These are phyloP conservation scores for Citrullus mucosospermus DNA, from an alignment of 306 rosid genomes.

Conservation along the genomic window DNA sequence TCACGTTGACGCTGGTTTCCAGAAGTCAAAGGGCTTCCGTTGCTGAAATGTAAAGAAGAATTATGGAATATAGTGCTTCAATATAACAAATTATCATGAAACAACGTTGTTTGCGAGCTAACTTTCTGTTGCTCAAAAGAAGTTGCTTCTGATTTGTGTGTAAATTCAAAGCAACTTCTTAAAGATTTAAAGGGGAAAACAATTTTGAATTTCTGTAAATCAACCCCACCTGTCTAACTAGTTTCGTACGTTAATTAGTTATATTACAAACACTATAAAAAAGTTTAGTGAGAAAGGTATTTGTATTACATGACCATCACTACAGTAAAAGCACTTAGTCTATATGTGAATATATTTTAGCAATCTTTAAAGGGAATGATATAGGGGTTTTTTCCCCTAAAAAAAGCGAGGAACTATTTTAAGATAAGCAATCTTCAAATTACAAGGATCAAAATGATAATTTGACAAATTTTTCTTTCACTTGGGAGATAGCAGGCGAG, in stretches of 20 bases:
- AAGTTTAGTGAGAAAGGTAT: background rate
- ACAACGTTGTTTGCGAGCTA: background rate
- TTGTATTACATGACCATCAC: too few relatives aligned
- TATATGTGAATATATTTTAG: too few relatives aligned
- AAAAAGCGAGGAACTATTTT: too few relatives aligned
- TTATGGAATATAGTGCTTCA: background rate
- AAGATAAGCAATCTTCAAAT: too few relatives aligned
- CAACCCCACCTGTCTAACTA: background rate
- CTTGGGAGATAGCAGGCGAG: background rate
- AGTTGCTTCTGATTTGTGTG: background rate
- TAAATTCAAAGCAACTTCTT: background rate
- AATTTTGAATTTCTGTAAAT: background rate
- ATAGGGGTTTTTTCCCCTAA: too few relatives aligned
- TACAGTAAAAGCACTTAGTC: too few relatives aligned
- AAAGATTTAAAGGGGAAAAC: background rate
- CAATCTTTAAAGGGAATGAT: too few relatives aligned
- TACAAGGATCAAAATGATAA: too few relatives aligned
- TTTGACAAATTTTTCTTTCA: background rate
- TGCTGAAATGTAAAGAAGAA: conserved; percentile 42
- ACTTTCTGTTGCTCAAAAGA: background rate
- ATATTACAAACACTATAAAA: background rate
- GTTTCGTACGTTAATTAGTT: background rate
- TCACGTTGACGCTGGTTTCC: conserved; percentile 56
- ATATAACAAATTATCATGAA: background rate
- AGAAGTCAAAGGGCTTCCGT: conserved; percentile 67